These are phyloP conservation scores for Pyrenopolyporus hunteri DNA, from an alignment of 495 filamentous ascomycete genomes.

Conservation along the genomic window DNA sequence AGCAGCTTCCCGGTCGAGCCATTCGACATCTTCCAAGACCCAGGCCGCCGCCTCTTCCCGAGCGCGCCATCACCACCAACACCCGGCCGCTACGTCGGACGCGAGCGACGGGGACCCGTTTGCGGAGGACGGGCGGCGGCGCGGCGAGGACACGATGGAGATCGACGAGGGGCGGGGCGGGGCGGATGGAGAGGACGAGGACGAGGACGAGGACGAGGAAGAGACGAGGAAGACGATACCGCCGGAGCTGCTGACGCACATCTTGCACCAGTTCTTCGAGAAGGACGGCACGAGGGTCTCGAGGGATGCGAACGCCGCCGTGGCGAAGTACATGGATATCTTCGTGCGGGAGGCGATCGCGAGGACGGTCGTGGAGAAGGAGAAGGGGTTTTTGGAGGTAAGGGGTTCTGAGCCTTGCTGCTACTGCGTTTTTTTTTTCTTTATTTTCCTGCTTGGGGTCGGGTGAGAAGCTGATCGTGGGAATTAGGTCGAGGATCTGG, in stretches of 20 bases:
- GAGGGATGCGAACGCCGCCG: slow-evolving; percentile 76
- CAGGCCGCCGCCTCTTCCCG: slow-evolving; percentile 18
- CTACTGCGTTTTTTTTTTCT: background rate
- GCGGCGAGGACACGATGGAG: slow-evolving; percentile 24
- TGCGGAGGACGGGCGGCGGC: slow-evolving; percentile 22
- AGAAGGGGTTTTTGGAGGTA: slow-evolving; percentile 77
- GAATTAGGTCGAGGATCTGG: slow-evolving; percentile 76
- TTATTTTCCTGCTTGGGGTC: background rate
- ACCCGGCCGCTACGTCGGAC: slow-evolving; percentile 13
- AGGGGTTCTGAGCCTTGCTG: slow-evolving; percentile 32
- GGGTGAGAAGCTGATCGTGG: slow-evolving; percentile 7
- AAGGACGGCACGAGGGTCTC: slow-evolving; percentile 74
- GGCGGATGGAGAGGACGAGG: slow-evolving; percentile 10
- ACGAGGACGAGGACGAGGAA: slow-evolving; percentile 42
- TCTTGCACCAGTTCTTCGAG: slow-evolving; percentile 81
- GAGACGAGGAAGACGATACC: slow-evolving; percentile 63
- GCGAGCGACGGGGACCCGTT: slow-evolving; percentile 33
- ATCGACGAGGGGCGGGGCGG: slow-evolving; percentile 20
- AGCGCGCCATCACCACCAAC: slow-evolving; percentile 14
- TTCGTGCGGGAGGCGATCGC: slow-evolving; percentile 94
- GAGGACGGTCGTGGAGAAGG: slow-evolving; percentile 73
- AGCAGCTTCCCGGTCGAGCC: no score
- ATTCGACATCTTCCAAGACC: slow-evolving; percentile 3
- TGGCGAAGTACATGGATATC: slow-evolving; percentile 87
- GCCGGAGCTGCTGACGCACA: slow-evolving; percentile 69